These are phyloP conservation scores for Rhododendron molle DNA, from an alignment of 148 eudicot genomes.

Conservation along the genomic window DNA sequence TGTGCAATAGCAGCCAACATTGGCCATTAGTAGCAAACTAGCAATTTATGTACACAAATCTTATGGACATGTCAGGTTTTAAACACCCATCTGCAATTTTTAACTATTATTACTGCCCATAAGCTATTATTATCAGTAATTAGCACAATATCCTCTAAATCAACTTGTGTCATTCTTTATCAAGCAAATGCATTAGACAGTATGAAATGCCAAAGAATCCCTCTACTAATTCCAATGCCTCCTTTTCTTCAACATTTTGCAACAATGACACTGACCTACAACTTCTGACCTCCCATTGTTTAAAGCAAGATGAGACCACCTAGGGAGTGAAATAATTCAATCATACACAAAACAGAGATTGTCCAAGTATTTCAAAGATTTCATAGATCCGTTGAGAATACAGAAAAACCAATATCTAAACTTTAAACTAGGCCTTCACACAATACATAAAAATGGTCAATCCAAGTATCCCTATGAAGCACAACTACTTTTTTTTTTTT, in stretches of 20 bases:
- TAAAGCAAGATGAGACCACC: neutral
- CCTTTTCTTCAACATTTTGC: neutral
- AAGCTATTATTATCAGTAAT: neutral
- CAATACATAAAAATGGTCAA: neutral
- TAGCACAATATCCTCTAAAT: neutral
- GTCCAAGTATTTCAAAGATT: neutral
- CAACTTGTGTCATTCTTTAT: neutral
- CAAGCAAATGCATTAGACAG: neutral
- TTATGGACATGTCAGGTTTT: neutral
- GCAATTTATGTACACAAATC: neutral
- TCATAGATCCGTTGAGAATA: neutral
- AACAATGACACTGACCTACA: neutral
- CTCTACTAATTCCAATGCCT: neutral
- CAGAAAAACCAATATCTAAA: neutral
- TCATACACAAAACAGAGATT: no score
- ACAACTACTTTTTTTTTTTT: neutral
- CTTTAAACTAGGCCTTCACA: neutral
- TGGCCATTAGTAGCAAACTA: neutral
- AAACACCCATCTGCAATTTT: neutral
- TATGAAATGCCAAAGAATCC: neutral
- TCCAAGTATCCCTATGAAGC: neutral
- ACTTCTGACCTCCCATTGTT: neutral
- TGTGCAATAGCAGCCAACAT: neutral
- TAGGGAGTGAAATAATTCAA: neutral
- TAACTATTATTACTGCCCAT: neutral